Conservation (phyloP, 345 rosid genomes). For the Noccaea bulbosa region DNA sequence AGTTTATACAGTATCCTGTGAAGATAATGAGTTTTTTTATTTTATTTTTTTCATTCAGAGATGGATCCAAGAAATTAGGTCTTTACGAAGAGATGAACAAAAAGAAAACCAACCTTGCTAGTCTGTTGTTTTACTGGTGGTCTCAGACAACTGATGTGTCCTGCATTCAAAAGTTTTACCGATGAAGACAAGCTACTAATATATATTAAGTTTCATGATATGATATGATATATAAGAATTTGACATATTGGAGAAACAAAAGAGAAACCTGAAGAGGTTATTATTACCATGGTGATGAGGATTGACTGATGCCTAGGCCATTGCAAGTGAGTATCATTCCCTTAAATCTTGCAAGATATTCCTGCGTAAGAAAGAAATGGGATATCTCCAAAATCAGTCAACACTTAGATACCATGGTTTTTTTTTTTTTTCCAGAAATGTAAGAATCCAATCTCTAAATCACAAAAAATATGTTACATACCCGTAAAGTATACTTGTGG, state of each 20-base stretch:
- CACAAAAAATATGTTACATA: slow-evolving; percentile 40
- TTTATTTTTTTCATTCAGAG: not conserved
- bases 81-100: not conserved
- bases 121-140: slow-evolving; percentile 48
- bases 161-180: slow-evolving; percentile 43
- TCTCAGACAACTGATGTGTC: slow-evolving; percentile 55
- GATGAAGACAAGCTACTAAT: slow-evolving; percentile 23
- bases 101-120: slow-evolving; percentile 42
- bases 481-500: slow-evolving; percentile 77
- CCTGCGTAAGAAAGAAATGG: slow-evolving; percentile 49
- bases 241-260: slow-evolving; percentile 27
- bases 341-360: slow-evolving; percentile 84
- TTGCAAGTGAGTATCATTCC: slow-evolving; percentile 93
- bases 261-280: slow-evolving; percentile 14
- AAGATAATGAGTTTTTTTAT: not conserved
- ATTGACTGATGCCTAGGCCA: slow-evolving; percentile 76
- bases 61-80: not conserved
- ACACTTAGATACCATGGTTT: not conserved
- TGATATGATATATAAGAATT: slow-evolving; percentile 4
- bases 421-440: not conserved
- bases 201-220: slow-evolving; percentile 17
- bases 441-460: not conserved
- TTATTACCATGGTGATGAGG: slow-evolving; percentile 60
- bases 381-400: slow-evolving; percentile 13
- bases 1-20: slow-evolving; percentile 41